Base-by-base conservation (phyloP, 495 filamentous ascomycete genomes). In the Echria macrotheca region DNA sequence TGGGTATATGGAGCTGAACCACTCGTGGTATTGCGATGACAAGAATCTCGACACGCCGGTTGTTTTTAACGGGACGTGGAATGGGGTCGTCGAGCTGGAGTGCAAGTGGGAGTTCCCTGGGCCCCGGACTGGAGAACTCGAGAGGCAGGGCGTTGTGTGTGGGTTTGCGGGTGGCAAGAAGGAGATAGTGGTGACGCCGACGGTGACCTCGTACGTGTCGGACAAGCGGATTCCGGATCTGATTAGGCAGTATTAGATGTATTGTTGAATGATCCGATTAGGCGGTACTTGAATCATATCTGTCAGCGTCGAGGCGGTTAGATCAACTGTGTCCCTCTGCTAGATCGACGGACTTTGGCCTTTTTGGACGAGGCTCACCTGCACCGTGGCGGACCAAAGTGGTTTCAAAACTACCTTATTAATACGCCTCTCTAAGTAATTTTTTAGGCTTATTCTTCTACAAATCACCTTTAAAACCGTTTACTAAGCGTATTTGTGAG, bases 61-160 rank as follows among this genome's bases (percentile, higher is more conserved):
- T 14, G 25, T 49, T 7, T 49, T 49, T 12, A 49, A 49, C 22
- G 46, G 46, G 3, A 49, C 46, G 12, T 49, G 46, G 46, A 49
- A 49, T 17, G 46, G 46, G 9, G 19, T 39, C 19, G 12, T 49
- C 15, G 33, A 33, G 36, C 46, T 49, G 19, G 17, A 26, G 1
- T 49, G 46, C 33, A n/a, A 4, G 33, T 49, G 22, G 5, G 46
- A 28, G 19, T 48, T 44, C 40, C 40, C 40, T 26, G 40, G 40
- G 21, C 21, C 22, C 11, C 11, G 24, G 9, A 44, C 40, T 3
- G 40, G 40, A 6, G 22, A 44, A 1, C n/a, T 44, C 6, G 4
- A 9, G 22, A 26, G 42, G 25, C 14, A 44, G 25, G 42, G 42
- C 17, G n/a, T 44, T 10, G 7, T 18, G 3, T 44, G 42, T 11